A percentile compares a stretch with the other conserved stretches of the same genome.
phyloP scores from a whole-genome alignment of 192 early-diverging fungal species.

The Linnemannia zychae region DNA sequence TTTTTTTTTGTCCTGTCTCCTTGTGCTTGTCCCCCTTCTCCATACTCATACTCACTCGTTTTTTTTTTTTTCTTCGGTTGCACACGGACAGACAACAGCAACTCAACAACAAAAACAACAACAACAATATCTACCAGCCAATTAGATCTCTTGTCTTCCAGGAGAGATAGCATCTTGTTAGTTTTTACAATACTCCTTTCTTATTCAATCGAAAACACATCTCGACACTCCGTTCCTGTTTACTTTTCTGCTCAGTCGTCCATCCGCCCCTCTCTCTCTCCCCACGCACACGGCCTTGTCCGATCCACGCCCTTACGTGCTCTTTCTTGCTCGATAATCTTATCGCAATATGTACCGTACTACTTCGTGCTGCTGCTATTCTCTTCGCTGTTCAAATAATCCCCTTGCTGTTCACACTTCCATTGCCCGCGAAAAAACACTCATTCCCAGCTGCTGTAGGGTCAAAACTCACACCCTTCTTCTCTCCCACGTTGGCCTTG shows the following conservation, averaged over 20 bases:
- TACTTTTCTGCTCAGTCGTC: background rate
- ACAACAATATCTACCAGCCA: background rate
- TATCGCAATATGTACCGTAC: no score
- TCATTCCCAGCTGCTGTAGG: background rate
- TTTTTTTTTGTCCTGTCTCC: background rate
- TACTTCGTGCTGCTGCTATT: no score
- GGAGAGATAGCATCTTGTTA: background rate
- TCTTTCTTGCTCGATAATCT: background rate
- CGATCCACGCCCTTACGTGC: background rate
- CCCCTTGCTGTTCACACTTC: background rate
- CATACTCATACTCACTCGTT: background rate
- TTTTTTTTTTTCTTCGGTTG: background rate
- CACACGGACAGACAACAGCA: background rate
- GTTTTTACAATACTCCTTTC: background rate
- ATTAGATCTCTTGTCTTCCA: background rate
- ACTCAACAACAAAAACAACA: background rate
- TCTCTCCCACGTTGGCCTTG: background rate
- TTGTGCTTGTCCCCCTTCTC: no score
- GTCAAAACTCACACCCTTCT: background rate
- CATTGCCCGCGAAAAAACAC: background rate
- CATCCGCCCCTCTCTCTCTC: background rate
- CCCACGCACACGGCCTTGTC: slow-evolving; percentile 9
- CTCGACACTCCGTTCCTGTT: background rate
- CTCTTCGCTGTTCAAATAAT: slow-evolving; percentile 6
- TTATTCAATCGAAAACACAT: slow-evolving; percentile 3